Percentiles rank a stretch among this genome's conserved stretches.
Conservation (phyloP, 257 asterid genomes). For the Ajuga chamaepitys region DNA sequence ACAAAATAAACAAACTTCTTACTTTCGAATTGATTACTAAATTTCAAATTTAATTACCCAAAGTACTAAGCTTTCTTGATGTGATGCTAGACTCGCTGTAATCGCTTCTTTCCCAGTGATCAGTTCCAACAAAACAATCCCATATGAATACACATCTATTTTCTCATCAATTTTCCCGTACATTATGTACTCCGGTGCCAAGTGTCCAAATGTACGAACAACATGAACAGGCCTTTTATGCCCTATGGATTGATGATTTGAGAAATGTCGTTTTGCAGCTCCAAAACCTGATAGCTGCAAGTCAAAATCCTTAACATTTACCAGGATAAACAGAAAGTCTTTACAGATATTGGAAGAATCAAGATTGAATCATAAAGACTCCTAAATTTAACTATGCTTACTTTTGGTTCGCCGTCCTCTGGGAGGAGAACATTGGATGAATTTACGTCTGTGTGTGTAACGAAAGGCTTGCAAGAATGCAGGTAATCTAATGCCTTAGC, state of each 20-base stretch:
- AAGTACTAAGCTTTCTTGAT: constrained; percentile 60
- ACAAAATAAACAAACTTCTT: background rate
- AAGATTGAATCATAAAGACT: too few relatives aligned
- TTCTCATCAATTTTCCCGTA: constrained; percentile 84
- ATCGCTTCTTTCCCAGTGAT: constrained; percentile 76
- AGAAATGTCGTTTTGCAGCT: constrained; percentile 39
- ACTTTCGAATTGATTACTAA: background rate
- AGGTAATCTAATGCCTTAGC: constrained; percentile 67
- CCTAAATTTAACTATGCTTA: constrained; percentile 6
- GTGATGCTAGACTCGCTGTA: constrained; percentile 26
- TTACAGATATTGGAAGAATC: background rate
- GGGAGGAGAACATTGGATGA: constrained; percentile 67
- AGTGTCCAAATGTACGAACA: constrained; percentile 56
- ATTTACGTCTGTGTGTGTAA: constrained; percentile 62
- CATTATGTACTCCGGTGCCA: constrained; percentile 86
- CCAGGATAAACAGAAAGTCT: background rate
- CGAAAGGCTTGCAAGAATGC: constrained; percentile 60
- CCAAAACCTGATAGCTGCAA: constrained; percentile 72
- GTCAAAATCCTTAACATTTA: background rate
- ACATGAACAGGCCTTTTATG: constrained; percentile 37
- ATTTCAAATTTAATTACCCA: constrained; percentile 37
- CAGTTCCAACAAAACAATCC: constrained; percentile 71
- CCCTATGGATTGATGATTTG: constrained; percentile 24
- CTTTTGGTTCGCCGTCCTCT: constrained; percentile 49
- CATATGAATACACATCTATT: constrained; percentile 77